These are phyloP conservation scores for Calonectria henricotiae DNA, from an alignment of 2,329 filamentous ascomycete species.

Conservation along the genomic window DNA sequence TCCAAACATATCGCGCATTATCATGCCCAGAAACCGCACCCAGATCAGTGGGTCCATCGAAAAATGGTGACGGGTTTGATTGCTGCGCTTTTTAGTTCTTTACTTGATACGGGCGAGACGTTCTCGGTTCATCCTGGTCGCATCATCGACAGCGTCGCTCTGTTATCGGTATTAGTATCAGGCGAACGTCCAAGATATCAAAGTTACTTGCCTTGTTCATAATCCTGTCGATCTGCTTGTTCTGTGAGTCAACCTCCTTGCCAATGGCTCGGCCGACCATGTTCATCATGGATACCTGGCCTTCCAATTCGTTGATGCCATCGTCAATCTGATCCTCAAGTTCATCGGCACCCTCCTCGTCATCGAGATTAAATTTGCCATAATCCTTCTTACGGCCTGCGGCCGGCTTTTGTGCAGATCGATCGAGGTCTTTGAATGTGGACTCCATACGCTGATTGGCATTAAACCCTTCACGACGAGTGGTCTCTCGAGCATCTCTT, in stretches of 20 bases:
- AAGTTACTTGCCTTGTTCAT: constrained; percentile 77
- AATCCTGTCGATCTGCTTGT: constrained; percentile 82
- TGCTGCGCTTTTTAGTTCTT: constrained; percentile 26
- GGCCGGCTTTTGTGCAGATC: constrained; percentile 51
- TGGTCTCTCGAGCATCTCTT: constrained; percentile 76
- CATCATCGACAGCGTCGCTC: constrained; percentile 88
- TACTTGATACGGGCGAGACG: constrained; percentile 76
- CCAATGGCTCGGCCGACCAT: constrained; percentile 82
- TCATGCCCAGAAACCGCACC: constrained; percentile 6
- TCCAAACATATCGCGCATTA: constrained; percentile 14
- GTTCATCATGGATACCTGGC: constrained; percentile 81
- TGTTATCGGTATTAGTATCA: constrained; percentile 59
- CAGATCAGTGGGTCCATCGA: not conserved
- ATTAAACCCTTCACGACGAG: constrained; percentile 68
- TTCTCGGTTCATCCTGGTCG: constrained; percentile 84
- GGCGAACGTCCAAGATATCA: not conserved
- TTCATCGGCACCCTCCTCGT: constrained; percentile 72
- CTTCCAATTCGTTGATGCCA: constrained; percentile 76
- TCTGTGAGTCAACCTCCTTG: constrained; percentile 83
- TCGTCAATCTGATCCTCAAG: constrained; percentile 72
- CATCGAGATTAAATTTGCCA: constrained; percentile 84
- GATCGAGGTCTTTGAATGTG: constrained; percentile 63
- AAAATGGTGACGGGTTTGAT: not conserved
- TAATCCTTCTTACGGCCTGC: constrained; percentile 60
- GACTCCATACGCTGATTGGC: constrained; percentile 71